Evolutionary conservation across 2,329 filamentous ascomycete species (phyloP).

Genomic region (Coccinonectria pachysandricola): DNA sequence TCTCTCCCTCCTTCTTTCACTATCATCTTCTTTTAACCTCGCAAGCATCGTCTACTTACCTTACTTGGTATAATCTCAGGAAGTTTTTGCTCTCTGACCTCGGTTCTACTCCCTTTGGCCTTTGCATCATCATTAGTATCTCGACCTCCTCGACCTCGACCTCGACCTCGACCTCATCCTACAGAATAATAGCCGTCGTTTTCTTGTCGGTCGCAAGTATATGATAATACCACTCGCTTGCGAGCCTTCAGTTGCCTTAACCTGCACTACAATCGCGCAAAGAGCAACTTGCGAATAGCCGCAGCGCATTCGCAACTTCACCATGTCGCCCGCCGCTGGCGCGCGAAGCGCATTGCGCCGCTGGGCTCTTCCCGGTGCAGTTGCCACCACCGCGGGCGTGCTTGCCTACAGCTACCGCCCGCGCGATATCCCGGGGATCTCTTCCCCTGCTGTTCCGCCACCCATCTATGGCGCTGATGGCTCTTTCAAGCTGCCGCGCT

Average conservation of each 20-base stretch:
- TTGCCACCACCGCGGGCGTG: constrained; percentile 33
- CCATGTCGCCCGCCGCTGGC: constrained; percentile 11
- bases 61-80: neutral
- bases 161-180: no score
- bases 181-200: no score
- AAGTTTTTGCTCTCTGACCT: constrained; percentile 1
- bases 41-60: constrained; percentile 1
- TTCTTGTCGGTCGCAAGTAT: no score
- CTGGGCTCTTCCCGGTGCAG: constrained; percentile 31
- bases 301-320: constrained; percentile 1
- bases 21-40: constrained; percentile 1
- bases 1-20: constrained; percentile 1
- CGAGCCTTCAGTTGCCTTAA: no score
- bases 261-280: no score
- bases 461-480: constrained; percentile 60
- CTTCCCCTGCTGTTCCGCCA: constrained; percentile 58
- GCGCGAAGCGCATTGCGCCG: constrained; percentile 26
- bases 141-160: constrained; percentile 1
- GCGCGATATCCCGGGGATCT: constrained; percentile 60
- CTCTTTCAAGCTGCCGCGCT: constrained; percentile 54
- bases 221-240: no score
- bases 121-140: neutral
- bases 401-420: constrained; percentile 52
- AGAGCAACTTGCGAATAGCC: no score
- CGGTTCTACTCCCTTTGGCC: neutral